Evolutionary conservation across 208 protist genomes (phyloP).

Genomic region (Trypanosoma boissoni): DNA sequence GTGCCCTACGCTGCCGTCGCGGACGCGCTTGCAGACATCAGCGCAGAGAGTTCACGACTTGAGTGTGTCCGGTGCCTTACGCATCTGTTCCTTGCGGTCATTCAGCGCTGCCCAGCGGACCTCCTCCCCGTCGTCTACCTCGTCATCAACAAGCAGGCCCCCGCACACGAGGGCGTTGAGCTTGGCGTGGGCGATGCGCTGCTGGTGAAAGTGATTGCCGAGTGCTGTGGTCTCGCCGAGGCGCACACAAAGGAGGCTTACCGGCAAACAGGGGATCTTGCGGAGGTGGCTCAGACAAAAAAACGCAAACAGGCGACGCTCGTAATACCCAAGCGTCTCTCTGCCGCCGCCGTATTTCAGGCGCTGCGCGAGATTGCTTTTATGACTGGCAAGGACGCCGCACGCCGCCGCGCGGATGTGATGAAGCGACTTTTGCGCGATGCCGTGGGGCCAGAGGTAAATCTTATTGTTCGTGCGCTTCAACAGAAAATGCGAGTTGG

Average conservation of each 20-base stretch:
- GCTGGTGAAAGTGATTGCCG: conserved; percentile 93
- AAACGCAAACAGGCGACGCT: conserved; percentile 89
- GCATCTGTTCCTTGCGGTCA: conserved; percentile 82
- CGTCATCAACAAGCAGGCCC: conserved; percentile 95
- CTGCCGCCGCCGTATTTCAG: conserved; percentile 88
- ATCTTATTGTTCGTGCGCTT: conserved; percentile 95
- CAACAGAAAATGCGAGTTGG: conserved; percentile 98
- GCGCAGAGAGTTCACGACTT: conserved; percentile 78
- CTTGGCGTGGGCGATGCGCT: conserved; percentile 97
- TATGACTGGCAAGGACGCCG: conserved; percentile 85
- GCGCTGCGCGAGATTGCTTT: conserved; percentile 90
- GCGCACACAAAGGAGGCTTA: conserved; percentile 84
- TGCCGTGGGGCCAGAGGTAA: conserved; percentile 89
- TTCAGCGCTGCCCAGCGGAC: conserved; percentile 82
- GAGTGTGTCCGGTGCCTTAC: conserved; percentile 86
- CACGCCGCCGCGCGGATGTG: conserved; percentile 88
- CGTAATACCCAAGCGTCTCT: conserved; percentile 90
- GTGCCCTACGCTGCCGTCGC: conserved; percentile 79
- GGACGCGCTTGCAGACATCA: conserved; percentile 82
- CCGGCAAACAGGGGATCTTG: conserved; percentile 93
- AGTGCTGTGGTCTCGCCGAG: conserved; percentile 93
- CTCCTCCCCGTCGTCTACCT: conserved; percentile 92
- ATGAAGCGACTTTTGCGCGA: conserved; percentile 94
- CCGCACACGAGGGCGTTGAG: conserved; percentile 96
- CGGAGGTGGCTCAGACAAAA: conserved; percentile 90